Evolutionary conservation across 352 stramenopile genomes (phyloP).

Genomic region (Achlya hypogyna): DNA sequence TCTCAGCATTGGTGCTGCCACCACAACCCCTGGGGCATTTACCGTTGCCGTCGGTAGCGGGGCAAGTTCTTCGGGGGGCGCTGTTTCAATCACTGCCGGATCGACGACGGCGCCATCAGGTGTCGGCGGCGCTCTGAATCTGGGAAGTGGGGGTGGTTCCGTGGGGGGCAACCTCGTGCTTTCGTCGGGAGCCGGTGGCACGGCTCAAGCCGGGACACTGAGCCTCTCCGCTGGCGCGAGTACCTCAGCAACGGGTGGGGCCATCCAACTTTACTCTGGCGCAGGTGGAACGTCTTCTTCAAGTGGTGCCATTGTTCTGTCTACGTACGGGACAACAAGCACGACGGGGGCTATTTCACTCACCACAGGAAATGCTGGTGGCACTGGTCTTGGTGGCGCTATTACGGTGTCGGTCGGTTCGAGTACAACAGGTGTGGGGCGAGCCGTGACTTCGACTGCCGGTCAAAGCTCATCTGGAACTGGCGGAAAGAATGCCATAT

Average conservation of each 20-base stretch:
- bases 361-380: slow-evolving; percentile 23
- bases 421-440: slow-evolving; percentile 10
- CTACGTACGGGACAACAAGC: background rate
- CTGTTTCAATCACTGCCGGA: slow-evolving; percentile 36
- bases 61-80: slow-evolving; percentile 35
- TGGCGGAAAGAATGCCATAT: slow-evolving; percentile 26
- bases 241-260: slow-evolving; percentile 6
- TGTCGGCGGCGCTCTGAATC: slow-evolving; percentile 9
- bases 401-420: slow-evolving; percentile 10
- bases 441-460: slow-evolving; percentile 22
- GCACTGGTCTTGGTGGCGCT: slow-evolving; percentile 20
- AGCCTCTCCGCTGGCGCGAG: slow-evolving; percentile 3
- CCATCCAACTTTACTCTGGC: slow-evolving; percentile 10
- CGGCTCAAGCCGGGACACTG: slow-evolving; percentile 18
- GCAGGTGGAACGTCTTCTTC: background rate
- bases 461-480: slow-evolving; percentile 24
- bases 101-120: slow-evolving; percentile 23
- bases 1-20: slow-evolving; percentile 54
- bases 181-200: slow-evolving; percentile 16
- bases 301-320: slow-evolving; percentile 6
- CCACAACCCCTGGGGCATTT: slow-evolving; percentile 49
- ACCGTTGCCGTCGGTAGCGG: slow-evolving; percentile 40
- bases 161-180: background rate
- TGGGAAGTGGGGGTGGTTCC: slow-evolving; percentile 7
- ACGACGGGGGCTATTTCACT: slow-evolving; percentile 12